phyloP scores from a whole-genome alignment of 306 rosid species.

The Potentilla sterilis region DNA sequence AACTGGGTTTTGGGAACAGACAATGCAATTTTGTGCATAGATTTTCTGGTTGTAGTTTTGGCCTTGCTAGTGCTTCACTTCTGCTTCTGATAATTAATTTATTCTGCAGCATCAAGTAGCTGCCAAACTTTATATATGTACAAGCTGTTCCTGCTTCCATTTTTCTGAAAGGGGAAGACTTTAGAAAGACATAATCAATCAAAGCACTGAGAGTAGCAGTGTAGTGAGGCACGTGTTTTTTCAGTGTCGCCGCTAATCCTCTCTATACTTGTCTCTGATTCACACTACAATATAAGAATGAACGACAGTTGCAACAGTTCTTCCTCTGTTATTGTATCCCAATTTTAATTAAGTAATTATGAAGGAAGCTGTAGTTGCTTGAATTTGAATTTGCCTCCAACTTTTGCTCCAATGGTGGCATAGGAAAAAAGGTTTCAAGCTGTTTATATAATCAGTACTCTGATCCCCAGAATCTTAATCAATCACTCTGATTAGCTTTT shows the following conservation, averaged over 20 bases:
- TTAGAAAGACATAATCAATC: background rate
- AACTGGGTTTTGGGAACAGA: background rate
- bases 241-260: background rate
- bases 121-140: background rate
- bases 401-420: constrained; percentile 4
- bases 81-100: background rate
- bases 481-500: background rate
- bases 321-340: background rate
- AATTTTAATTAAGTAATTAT: background rate
- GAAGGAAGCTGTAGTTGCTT: constrained; percentile 7
- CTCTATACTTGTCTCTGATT: background rate
- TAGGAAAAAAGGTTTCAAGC: background rate
- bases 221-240: constrained; percentile 13
- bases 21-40: too few relatives aligned
- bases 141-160: background rate
- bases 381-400: constrained; percentile 10
- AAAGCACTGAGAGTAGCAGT: constrained; percentile 1
- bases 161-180: background rate
- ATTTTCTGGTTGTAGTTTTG: background rate
- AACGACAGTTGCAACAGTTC: background rate
- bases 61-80: background rate
- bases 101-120: background rate
- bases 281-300: background rate
- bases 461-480: constrained; percentile 2
- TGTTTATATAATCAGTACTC: background rate